These are phyloP conservation scores for Quercus bicolor DNA, from an alignment of 306 rosid genomes.

Conservation along the genomic window DNA sequence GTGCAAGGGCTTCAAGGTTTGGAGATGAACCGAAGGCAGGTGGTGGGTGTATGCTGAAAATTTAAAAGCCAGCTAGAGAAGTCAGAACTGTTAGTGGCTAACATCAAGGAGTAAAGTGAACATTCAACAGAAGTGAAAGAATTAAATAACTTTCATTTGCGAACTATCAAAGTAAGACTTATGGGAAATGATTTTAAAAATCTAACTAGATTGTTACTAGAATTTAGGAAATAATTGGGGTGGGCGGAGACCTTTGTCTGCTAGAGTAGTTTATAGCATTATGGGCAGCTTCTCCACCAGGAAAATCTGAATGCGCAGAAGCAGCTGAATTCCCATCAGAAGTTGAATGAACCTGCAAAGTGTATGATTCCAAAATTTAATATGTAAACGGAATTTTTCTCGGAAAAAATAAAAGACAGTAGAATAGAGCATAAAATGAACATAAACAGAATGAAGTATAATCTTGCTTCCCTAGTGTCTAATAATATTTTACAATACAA, in stretches of 20 bases:
- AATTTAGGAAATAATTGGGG: slow-evolving; percentile 12
- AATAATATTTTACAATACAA: too few relatives aligned
- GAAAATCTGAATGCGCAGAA: slow-evolving; percentile 36
- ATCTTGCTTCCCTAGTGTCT: too few relatives aligned
- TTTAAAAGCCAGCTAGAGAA: slow-evolving; percentile 18
- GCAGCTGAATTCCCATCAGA: slow-evolving; percentile 56
- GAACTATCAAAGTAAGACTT: slow-evolving; percentile 6
- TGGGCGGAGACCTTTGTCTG: slow-evolving; percentile 58
- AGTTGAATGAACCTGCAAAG: slow-evolving; percentile 66
- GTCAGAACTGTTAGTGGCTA: slow-evolving; percentile 23
- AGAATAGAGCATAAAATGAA: neutral
- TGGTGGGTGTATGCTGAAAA: slow-evolving; percentile 78
- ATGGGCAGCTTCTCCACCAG: slow-evolving; percentile 46
- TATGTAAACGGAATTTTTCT: neutral
- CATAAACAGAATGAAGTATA: neutral
- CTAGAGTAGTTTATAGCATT: slow-evolving; percentile 45
- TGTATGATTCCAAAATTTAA: slow-evolving; percentile 26
- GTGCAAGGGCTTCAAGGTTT: slow-evolving; percentile 94
- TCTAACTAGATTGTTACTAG: neutral
- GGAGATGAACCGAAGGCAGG: slow-evolving; percentile 99
- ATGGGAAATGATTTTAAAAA: slow-evolving; percentile 11
- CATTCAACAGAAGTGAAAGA: neutral
- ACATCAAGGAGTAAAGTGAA: slow-evolving; percentile 10
- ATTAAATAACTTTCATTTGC: neutral
- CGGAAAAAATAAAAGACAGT: neutral